Evolutionary conservation across 2,329 filamentous ascomycete species (phyloP).

Genomic region (Penicillium italicum): DNA sequence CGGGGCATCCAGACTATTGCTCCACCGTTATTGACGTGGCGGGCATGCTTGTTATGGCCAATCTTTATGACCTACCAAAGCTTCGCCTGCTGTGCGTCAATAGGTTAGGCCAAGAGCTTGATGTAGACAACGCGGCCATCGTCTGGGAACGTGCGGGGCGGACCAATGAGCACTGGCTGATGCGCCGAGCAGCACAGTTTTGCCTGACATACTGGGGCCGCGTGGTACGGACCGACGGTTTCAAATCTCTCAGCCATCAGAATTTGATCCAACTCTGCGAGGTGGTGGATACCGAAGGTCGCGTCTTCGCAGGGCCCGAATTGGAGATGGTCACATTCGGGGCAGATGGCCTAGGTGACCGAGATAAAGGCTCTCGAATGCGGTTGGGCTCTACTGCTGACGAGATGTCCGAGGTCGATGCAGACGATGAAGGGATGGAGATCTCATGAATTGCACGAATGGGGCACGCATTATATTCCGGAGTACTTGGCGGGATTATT

Average conservation of each 20-base stretch:
- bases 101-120: slow-evolving; percentile 81
- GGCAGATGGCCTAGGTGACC: slow-evolving; percentile 44
- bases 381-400: slow-evolving; percentile 29
- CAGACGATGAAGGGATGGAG: slow-evolving; percentile 49
- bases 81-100: slow-evolving; percentile 88
- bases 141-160: slow-evolving; percentile 93
- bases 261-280: slow-evolving; percentile 88
- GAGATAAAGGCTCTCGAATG: slow-evolving; percentile 32
- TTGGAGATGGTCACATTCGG: slow-evolving; percentile 59
- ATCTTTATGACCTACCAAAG: slow-evolving; percentile 95
- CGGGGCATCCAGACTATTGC: slow-evolving; percentile 56
- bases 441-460: slow-evolving; percentile 31
- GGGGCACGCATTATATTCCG: slow-evolving; percentile 17
- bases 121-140: slow-evolving; percentile 89
- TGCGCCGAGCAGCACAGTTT: slow-evolving; percentile 79
- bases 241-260: slow-evolving; percentile 71
- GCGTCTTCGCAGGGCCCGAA: slow-evolving; percentile 84
- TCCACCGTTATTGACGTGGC: slow-evolving; percentile 76
- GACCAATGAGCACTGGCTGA: slow-evolving; percentile 90
- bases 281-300: slow-evolving; percentile 88
- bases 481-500: slow-evolving; percentile 16
- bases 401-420: slow-evolving; percentile 43
- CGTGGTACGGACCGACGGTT: slow-evolving; percentile 83
- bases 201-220: slow-evolving; percentile 94
- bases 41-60: slow-evolving; percentile 92